Conservation (phyloP, 306 rosid species). For the Inga laurina region DNA sequence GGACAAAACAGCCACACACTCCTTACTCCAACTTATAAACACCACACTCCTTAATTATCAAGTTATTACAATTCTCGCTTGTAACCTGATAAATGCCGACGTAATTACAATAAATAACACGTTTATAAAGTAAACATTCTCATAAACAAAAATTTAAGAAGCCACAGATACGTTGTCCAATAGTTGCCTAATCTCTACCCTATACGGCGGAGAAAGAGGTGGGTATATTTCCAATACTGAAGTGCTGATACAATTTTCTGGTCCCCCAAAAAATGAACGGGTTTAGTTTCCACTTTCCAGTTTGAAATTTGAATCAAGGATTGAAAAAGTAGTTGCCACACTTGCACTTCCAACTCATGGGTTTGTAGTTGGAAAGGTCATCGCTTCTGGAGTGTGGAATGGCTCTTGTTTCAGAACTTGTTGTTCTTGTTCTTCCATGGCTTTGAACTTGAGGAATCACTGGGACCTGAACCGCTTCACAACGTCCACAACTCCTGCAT, state of each 20-base stretch:
- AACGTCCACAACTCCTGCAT: slow-evolving; percentile 50
- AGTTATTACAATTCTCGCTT: not conserved
- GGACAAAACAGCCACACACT: not conserved
- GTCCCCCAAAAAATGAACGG: slow-evolving; percentile 17
- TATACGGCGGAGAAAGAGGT: not conserved
- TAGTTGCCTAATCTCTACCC: slow-evolving; percentile 24
- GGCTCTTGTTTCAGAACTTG: slow-evolving; percentile 20
- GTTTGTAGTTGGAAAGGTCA: slow-evolving; percentile 73
- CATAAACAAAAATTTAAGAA: not conserved
- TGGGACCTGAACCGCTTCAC: not conserved
- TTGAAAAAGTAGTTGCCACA: slow-evolving; percentile 69
- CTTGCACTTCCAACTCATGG: slow-evolving; percentile 88
- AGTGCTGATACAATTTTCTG: not conserved
- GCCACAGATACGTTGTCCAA: slow-evolving; percentile 2
- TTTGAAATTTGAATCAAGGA: slow-evolving; percentile 49
- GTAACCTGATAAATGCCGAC: not conserved
- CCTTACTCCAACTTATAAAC: not conserved
- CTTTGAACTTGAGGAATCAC: slow-evolving; percentile 38
- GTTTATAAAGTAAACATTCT: not conserved
- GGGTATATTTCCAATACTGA: not conserved
- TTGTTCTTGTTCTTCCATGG: not conserved
- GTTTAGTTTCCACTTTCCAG: not conserved
- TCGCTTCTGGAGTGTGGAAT: slow-evolving; percentile 52
- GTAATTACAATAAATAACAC: not conserved
- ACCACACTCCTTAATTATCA: not conserved